Base-by-base conservation (phyloP, 2,329 filamentous ascomycete species). In the Penicillium sp. region DNA sequence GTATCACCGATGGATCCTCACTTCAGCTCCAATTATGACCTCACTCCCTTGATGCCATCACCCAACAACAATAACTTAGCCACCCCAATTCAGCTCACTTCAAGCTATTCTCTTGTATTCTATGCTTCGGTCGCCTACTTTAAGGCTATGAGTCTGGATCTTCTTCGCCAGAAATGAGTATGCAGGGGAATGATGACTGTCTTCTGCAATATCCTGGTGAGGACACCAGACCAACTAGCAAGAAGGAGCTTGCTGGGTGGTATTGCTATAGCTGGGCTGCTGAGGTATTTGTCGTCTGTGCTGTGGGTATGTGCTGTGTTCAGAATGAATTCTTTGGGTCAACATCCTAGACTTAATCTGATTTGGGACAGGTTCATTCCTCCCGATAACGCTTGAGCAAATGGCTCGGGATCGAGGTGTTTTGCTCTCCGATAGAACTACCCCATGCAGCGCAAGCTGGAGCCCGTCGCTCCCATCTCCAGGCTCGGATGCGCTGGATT, bases 231-330 rank as follows among this genome's bases (percentile, higher is more conserved):
- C 81, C 87, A 47, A 97, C 93, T 9, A 95, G 88, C 69, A 75
- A 75, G 60, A 92, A 87, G 70, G 93, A 99, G 79, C 80, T 97
- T 52, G 77, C 84, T 33, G 93, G 92, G 61, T 99, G 95, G 88
- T 99, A 97, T 72, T 86, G 87, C 68, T 97, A 97, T 75, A 88
- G 88, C 35, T 97, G 95, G 78, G 93, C 93, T 19, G 90, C 92
- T 16, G 93, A 99, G 74, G 92, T 95, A 46, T 97, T 96, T 69
- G 89, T 95, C 13, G 88, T 97, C 49, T 97, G 93, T 70, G 92
- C 84, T 18, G 82, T 88, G 67, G 84, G 91, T 73, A 68, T 49
- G 63, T 42, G 30, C 34, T 41, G 41, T 30, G 28, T 19, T 35
- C 33, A 35, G 25, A 38, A 27, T 40, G 27, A 28, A 25, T 25